phyloP scores from a whole-genome alignment of 2,329 filamentous ascomycete species.

The Drechmeria coniospora region DNA sequence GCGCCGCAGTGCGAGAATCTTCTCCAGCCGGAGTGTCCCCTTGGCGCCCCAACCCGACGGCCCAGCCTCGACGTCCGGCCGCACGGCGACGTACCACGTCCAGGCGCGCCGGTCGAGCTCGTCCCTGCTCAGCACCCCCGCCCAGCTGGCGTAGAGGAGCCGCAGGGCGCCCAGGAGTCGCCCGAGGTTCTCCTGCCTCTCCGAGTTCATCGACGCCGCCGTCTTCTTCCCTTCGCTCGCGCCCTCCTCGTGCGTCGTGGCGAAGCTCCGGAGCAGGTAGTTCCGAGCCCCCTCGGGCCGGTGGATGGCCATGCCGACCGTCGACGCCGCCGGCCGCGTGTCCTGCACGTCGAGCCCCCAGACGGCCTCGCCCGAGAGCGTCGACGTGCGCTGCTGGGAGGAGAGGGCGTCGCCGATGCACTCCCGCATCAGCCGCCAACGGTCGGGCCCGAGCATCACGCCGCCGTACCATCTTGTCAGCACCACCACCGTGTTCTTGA shows the following conservation, averaged over 20 bases:
- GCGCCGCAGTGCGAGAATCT: constrained; percentile 45
- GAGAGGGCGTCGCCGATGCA: constrained; percentile 39
- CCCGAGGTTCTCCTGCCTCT: constrained; percentile 55
- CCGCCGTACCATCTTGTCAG: constrained; percentile 49
- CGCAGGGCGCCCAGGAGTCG: constrained; percentile 57
- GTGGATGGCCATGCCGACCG: constrained; percentile 52
- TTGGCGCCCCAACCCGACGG: constrained; percentile 74
- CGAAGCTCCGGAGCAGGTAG: constrained; percentile 46
- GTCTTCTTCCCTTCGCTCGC: constrained; percentile 29
- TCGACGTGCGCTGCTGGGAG: constrained; percentile 24
- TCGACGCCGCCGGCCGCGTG: constrained; percentile 23
- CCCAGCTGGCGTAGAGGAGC: constrained; percentile 61
- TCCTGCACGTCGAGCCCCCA: constrained; percentile 45
- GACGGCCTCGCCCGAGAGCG: constrained; percentile 32
- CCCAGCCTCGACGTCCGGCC: constrained; percentile 62
- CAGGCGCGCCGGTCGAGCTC: constrained; percentile 67
- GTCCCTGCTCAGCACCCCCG: constrained; percentile 37
- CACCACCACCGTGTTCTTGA: constrained; percentile 38
- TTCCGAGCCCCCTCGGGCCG: constrained; percentile 52
- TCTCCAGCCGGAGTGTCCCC: constrained; percentile 48
- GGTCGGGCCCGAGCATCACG: constrained; percentile 43
- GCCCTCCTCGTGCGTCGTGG: constrained; percentile 16
- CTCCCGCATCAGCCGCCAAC: constrained; percentile 46
- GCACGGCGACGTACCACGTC: constrained; percentile 64
- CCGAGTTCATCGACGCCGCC: constrained; percentile 31